These are phyloP conservation scores for Rhizopus stolonifer DNA, from an alignment of 371 early-diverging fungal species.

Conservation along the genomic window DNA sequence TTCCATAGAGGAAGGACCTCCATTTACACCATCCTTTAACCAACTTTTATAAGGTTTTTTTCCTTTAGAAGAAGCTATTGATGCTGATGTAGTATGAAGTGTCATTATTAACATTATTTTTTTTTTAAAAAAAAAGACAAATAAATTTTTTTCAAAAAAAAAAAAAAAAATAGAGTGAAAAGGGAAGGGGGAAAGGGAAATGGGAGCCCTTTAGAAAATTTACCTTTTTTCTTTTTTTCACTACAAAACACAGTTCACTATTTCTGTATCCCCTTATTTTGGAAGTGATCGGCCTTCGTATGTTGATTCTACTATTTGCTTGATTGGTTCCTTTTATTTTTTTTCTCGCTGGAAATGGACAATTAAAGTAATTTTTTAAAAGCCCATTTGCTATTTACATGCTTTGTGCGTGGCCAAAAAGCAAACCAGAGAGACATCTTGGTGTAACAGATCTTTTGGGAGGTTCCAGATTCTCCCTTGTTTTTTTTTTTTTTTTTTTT, in stretches of 20 bases:
- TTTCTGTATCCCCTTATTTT: constrained; percentile 13
- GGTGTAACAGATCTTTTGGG: too few species aligned
- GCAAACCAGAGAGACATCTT: too few species aligned
- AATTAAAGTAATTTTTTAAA: constrained; percentile 1
- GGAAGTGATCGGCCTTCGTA: constrained; percentile 21
- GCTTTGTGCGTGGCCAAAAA: too few species aligned
- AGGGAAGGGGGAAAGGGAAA: too few species aligned
- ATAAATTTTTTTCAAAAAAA: neutral
- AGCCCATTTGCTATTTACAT: too few species aligned
- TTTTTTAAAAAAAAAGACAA: constrained; percentile 11
- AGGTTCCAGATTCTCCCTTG: too few species aligned
- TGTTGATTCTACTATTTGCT: constrained; percentile 17
- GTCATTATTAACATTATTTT: constrained; percentile 34
- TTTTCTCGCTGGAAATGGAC: constrained; percentile 3
- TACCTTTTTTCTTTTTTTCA: too few species aligned
- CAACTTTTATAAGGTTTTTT: constrained; percentile 54
- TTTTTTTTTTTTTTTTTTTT: too few species aligned
- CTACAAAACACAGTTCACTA: too few species aligned
- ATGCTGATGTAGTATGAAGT: constrained; percentile 14
- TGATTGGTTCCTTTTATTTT: constrained; percentile 26
- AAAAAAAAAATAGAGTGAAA: too few species aligned
- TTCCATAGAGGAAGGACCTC: constrained; percentile 51
- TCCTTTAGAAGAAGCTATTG: constrained; percentile 28
- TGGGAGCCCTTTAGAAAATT: too few species aligned
- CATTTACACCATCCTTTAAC: constrained; percentile 51